These are phyloP conservation scores for Geotrichum siamense DNA, from an alignment of 1,139 yeast species.

Conservation along the genomic window DNA sequence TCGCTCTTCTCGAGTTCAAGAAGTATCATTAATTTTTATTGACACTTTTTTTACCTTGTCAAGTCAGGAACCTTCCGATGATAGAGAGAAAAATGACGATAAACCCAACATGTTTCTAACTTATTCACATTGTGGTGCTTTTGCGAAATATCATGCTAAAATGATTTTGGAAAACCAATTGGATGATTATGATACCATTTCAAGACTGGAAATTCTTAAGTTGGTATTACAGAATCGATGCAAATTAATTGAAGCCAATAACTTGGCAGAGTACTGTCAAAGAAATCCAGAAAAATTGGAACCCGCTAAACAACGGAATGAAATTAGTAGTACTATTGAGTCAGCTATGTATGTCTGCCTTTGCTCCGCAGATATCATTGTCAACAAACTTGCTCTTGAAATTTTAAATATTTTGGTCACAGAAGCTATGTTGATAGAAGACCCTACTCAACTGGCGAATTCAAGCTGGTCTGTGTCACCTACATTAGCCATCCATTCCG, in stretches of 20 bases:
- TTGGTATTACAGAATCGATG: constrained; percentile 21
- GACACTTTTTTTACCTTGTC: constrained; percentile 5
- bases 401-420: constrained; percentile 43
- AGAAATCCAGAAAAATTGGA: constrained; percentile 24
- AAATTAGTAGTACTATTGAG: constrained; percentile 39
- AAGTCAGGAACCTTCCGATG: constrained; percentile 1
- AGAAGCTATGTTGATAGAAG: constrained; percentile 35
- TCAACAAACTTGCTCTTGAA: constrained; percentile 46
- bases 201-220: constrained; percentile 27
- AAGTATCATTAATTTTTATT: constrained; percentile 7
- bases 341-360: constrained; percentile 44
- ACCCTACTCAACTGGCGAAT: constrained; percentile 22
- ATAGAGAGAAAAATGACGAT: neutral
- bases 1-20: constrained; percentile 10
- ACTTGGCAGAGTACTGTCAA: constrained; percentile 26
- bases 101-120: constrained; percentile 6
- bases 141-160: constrained; percentile 16
- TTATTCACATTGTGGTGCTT: constrained; percentile 10
- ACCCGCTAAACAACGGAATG: constrained; percentile 26
- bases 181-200: constrained; percentile 20
- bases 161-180: constrained; percentile 7
- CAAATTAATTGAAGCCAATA: constrained; percentile 29
- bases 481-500: constrained; percentile 38
- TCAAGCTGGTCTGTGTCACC: constrained; percentile 31
- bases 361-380: constrained; percentile 53